Percentiles rank a stretch among this genome's conserved stretches.
These are phyloP conservation scores for Candida coleopterorum DNA, from an alignment of 805 yeast genomes.

Conservation along the genomic window DNA sequence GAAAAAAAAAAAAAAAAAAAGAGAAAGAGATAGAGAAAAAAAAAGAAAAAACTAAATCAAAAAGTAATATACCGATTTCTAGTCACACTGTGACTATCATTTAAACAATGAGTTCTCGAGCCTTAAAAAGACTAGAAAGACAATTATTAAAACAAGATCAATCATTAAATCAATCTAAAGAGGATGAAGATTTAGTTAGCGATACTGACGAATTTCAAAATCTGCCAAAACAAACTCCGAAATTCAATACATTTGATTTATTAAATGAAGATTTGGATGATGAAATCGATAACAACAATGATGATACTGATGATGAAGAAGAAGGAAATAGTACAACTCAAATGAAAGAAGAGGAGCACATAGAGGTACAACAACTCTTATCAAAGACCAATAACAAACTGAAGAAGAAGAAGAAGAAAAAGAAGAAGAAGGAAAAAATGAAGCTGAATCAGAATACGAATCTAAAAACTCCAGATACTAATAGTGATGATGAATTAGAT, in stretches of 20 bases:
- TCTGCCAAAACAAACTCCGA: conserved; percentile 11
- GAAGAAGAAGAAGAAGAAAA: conserved; percentile 13
- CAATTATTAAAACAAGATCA: conserved; percentile 18
- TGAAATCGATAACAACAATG: conserved; percentile 21
- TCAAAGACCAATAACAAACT: conserved; percentile 12
- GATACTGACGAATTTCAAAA: conserved; percentile 8
- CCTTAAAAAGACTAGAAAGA: conserved; percentile 40
- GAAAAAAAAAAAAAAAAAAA: too few species aligned
- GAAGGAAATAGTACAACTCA: conserved; percentile 10
- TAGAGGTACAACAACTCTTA: too few species aligned
- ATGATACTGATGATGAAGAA: conserved; percentile 11
- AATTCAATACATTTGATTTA: conserved; percentile 44
- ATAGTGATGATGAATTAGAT: conserved; percentile 60
- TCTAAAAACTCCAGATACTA: conserved; percentile 12
- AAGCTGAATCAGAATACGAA: conserved; percentile 11
- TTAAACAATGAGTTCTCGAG: conserved; percentile 57
- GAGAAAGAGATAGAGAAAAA: too few species aligned
- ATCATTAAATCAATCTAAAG: conserved; percentile 4
- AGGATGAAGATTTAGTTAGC: conserved; percentile 10
- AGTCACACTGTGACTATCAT: too few species aligned
- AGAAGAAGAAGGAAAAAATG: conserved; percentile 8
- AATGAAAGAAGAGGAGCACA: not conserved
- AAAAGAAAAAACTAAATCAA: too few species aligned
- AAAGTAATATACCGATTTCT: too few species aligned
- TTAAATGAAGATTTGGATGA: conserved; percentile 30